Evolutionary conservation across 805 yeast species (phyloP), one percentile per base, ranked within the genome.

Genomic region (Candida sithepensis): DNA sequence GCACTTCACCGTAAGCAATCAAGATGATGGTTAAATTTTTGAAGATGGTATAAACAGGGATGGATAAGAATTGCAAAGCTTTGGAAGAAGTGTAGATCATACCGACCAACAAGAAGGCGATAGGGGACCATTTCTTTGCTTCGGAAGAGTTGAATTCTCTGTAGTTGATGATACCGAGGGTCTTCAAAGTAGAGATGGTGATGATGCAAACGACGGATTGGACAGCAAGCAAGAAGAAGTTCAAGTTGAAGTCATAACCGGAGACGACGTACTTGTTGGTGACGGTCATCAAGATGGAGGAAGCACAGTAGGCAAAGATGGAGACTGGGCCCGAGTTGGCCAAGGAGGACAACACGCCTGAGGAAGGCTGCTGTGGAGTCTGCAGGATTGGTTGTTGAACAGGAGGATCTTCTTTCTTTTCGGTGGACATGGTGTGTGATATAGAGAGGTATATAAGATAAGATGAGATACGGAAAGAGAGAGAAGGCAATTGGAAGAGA

Each of bases 71-170:
- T 71, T 89, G 96, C 62, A 94, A 76, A 47, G 98, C 97, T 77
- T 91, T 94, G 48, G 97, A 88, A 41, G 94, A 85, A 47, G 99
- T 94, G 77, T 91, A 94, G 66, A 91, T 91, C 98, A 92, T 94
- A 41, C 82, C 73, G 40, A 91, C 98, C 62, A 94, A 80, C 60
- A 91, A 71, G 55, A 90, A 70, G 2, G 97, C 91, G 61, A 94
- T 90, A 47, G 98, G 98, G 57, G 88, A 81, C 95, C 99, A 94
- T 72, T 88, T 89, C 70, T 84, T 87, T 47, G 96, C 96, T 72
- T 94, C 99, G 46, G 80, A 84, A 56, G 75, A 72, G 76, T 88
- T 88, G 70, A 87, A 81, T 56, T 84, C 84, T 69, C 99, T 85
- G 75, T 85, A 92, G 51, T 85, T 87, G 68, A 92, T 89, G 54